Conservation (phyloP, 495 filamentous ascomycete genomes). For the Elasticomyces elasticus region DNA sequence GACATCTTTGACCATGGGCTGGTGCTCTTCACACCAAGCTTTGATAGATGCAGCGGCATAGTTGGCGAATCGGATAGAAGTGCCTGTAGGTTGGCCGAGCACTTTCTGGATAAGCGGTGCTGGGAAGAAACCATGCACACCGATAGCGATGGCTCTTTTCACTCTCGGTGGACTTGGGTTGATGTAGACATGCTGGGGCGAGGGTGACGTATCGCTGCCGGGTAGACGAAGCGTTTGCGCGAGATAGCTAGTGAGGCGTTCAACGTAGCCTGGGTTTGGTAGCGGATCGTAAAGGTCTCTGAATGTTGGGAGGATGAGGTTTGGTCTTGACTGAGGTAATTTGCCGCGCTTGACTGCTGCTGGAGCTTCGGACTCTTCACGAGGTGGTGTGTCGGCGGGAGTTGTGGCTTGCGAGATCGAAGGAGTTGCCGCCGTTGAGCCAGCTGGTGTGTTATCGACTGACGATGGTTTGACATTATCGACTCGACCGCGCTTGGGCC, state of each 20-base stretch:
- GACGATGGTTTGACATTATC: slow-evolving; percentile 8
- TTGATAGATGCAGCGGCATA: slow-evolving; percentile 75
- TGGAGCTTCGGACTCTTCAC: slow-evolving; percentile 1
- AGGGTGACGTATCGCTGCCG: slow-evolving; percentile 35
- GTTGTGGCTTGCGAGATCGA: slow-evolving; percentile 8
- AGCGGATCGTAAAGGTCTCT: slow-evolving; percentile 24
- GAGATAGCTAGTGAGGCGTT: slow-evolving; percentile 17
- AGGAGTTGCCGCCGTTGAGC: slow-evolving; percentile 11
- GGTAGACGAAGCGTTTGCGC: slow-evolving; percentile 10
- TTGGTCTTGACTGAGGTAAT: slow-evolving; percentile 18
- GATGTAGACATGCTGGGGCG: slow-evolving; percentile 59
- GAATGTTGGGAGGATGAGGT: slow-evolving; percentile 31
- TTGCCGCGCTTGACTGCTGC: slow-evolving; percentile 6
- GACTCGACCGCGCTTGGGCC: slow-evolving; percentile 11
- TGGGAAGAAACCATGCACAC: slow-evolving; percentile 90
- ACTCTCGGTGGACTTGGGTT: slow-evolving; percentile 59
- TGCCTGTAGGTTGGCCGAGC: slow-evolving; percentile 89
- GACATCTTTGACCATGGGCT: slow-evolving; percentile 46
- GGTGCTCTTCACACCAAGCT: slow-evolving; percentile 58
- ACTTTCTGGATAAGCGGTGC: slow-evolving; percentile 73
- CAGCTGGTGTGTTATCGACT: neutral
- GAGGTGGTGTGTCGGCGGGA: slow-evolving; percentile 7
- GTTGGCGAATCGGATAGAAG: slow-evolving; percentile 85
- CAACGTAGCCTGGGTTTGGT: slow-evolving; percentile 17
- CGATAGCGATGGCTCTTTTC: slow-evolving; percentile 79